A percentile compares a stretch with the other conserved stretches of the same genome.
Evolutionary conservation across 345 rosid genomes (phyloP).

Genomic region (Trapa incisa): DNA sequence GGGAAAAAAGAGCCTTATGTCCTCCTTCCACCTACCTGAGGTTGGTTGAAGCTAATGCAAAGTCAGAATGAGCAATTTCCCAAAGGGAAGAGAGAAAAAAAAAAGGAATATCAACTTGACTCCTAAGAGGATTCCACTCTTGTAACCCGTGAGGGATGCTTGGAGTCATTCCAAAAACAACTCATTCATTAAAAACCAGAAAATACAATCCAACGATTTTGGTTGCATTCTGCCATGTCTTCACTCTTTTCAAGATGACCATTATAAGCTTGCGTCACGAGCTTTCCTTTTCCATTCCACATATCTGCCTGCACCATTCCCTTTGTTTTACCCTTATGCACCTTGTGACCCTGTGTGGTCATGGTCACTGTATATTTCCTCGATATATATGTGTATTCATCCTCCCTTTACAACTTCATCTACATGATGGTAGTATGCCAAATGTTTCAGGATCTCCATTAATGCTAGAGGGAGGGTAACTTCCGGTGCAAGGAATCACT

Average conservation of each 20-base stretch:
- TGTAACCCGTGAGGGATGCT: conserved; percentile 6
- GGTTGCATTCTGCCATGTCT: not conserved
- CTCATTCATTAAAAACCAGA: not conserved
- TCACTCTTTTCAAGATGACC: not conserved
- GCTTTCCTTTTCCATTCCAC: conserved; percentile 1
- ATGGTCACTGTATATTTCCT: too few species aligned
- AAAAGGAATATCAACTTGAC: too few species aligned
- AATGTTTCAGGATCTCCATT: not conserved
- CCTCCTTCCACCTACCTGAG: too few species aligned
- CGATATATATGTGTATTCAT: too few species aligned
- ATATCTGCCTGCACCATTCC: not conserved
- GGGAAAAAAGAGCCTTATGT: too few species aligned
- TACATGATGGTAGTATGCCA: not conserved
- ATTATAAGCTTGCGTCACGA: not conserved
- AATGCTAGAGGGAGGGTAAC: not conserved
- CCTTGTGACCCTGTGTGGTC: not conserved
- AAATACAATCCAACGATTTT: not conserved
- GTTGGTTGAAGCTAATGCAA: too few species aligned
- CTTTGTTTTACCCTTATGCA: not conserved
- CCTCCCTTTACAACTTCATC: not conserved
- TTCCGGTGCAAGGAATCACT: not conserved
- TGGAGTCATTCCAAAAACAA: conserved; percentile 7
- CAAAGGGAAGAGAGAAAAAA: too few species aligned
- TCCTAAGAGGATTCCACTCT: too few species aligned
- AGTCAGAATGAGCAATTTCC: too few species aligned